Conservation (phyloP, 2,329 filamentous ascomycete species). For the Achaetomium macrosporum region DNA sequence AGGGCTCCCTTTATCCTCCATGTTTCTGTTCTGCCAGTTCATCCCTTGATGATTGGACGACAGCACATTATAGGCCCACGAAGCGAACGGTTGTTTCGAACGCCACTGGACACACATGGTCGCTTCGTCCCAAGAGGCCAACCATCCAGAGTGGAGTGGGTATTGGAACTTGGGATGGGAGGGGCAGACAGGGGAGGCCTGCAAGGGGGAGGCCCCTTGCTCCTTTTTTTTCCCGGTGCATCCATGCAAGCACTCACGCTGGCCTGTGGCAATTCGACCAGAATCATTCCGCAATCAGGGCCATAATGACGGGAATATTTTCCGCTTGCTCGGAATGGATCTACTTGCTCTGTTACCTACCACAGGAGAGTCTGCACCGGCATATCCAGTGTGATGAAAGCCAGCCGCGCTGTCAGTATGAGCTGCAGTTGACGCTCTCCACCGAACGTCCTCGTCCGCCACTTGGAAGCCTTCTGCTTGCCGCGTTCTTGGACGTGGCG, state of each 20-base stretch:
- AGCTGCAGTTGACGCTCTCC: conserved; percentile 1
- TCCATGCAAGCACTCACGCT: neutral
- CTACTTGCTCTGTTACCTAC: neutral
- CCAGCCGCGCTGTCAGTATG: conserved; percentile 11
- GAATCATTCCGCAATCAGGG: neutral
- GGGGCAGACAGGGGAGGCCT: conserved; percentile 2
- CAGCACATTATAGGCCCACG: neutral
- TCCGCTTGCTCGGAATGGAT: neutral
- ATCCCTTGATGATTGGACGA: conserved; percentile 21
- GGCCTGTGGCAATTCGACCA: conserved; percentile 9
- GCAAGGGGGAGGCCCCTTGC: neutral
- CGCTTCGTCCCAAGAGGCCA: conserved; percentile 13
- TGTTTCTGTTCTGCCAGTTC: conserved; percentile 21
- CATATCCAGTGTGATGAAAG: neutral
- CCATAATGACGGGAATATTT: neutral
- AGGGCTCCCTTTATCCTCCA: conserved; percentile 18
- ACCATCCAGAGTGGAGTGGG: neutral
- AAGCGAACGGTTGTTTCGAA: conserved; percentile 20
- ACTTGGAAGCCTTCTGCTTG: neutral
- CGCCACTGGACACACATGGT: conserved; percentile 16
- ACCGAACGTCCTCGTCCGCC: neutral
- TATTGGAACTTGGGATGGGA: neutral
- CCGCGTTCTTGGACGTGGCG: conserved; percentile 1
- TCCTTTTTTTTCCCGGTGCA: neutral
- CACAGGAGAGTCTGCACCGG: neutral